Evolutionary conservation across 352 stramenopile genomes (phyloP).

Genomic region (Phytophthora uliginosa): DNA sequence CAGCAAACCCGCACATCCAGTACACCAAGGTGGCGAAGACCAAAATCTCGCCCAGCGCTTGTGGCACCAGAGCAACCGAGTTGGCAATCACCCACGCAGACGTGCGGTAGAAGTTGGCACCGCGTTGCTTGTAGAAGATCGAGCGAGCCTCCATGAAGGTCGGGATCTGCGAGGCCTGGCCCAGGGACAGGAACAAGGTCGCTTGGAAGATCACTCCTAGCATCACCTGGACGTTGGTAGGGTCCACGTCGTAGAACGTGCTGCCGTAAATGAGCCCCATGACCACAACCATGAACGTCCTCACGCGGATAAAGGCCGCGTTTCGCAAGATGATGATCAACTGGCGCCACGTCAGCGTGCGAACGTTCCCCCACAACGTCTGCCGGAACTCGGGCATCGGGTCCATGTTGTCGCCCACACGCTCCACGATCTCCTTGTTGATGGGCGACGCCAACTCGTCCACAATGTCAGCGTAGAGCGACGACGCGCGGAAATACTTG

Average conservation of each 20-base stretch:
- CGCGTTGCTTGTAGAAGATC: slow-evolving; percentile 88
- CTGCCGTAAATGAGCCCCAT: slow-evolving; percentile 57
- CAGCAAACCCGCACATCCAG: slow-evolving; percentile 71
- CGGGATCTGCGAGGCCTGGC: slow-evolving; percentile 74
- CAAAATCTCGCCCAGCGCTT: slow-evolving; percentile 57
- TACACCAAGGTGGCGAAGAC: slow-evolving; percentile 82
- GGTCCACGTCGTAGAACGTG: slow-evolving; percentile 58
- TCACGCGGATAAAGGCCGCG: slow-evolving; percentile 36
- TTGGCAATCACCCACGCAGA: slow-evolving; percentile 64
- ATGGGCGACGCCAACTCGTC: slow-evolving; percentile 25
- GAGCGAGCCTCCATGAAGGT: slow-evolving; percentile 72
- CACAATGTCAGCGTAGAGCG: slow-evolving; percentile 24
- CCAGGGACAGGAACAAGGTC: slow-evolving; percentile 79
- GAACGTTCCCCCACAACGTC: slow-evolving; percentile 32
- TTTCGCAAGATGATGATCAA: slow-evolving; percentile 62
- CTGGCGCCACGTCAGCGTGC: slow-evolving; percentile 46
- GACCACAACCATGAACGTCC: slow-evolving; percentile 48
- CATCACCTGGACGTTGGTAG: slow-evolving; percentile 43
- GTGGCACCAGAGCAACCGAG: slow-evolving; percentile 41
- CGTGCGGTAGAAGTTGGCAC: slow-evolving; percentile 78
- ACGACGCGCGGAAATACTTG: slow-evolving; percentile 32
- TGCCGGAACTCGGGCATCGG: slow-evolving; percentile 49
- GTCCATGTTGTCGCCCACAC: slow-evolving; percentile 26
- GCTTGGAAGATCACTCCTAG: slow-evolving; percentile 83
- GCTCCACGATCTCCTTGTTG: slow-evolving; percentile 21